Conservation (phyloP, 2,329 filamentous ascomycete genomes). For the Aspergillus tamarii region DNA sequence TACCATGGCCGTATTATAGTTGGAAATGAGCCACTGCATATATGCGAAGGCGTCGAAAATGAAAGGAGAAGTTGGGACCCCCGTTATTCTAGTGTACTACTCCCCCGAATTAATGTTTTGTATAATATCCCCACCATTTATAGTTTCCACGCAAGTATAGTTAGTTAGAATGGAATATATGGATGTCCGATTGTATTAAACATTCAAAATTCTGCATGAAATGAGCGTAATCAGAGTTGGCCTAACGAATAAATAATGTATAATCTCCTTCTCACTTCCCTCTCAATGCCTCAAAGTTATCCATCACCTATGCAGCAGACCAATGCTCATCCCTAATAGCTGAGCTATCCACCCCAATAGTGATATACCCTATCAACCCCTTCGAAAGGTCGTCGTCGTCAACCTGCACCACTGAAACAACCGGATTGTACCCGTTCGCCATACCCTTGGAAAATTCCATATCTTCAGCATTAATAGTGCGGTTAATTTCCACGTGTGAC, state of each 20-base stretch:
- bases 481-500: slow-evolving; percentile 38
- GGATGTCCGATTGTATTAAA: too few relatives aligned
- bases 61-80: too few relatives aligned
- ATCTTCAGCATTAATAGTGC: slow-evolving; percentile 36
- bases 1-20: too few relatives aligned
- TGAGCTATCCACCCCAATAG: slow-evolving; percentile 36
- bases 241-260: background rate
- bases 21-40: too few relatives aligned
- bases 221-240: background rate
- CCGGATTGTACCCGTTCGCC: slow-evolving; percentile 33
- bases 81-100: too few relatives aligned
- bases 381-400: slow-evolving; percentile 40
- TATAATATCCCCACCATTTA: too few relatives aligned
- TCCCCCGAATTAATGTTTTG: too few relatives aligned
- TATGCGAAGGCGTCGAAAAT: too few relatives aligned
- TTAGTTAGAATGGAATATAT: too few relatives aligned
- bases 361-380: slow-evolving; percentile 42
- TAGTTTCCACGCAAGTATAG: too few relatives aligned
- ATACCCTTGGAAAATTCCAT: slow-evolving; percentile 12
- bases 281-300: background rate
- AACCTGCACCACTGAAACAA: slow-evolving; percentile 35
- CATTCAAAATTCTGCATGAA: background rate
- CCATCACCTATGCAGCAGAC: background rate
- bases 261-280: too few relatives aligned
- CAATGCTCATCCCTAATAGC: slow-evolving; percentile 14